These are phyloP conservation scores for Umbellularia californica DNA, from an alignment of 164 flowering plant species.

Conservation along the genomic window DNA sequence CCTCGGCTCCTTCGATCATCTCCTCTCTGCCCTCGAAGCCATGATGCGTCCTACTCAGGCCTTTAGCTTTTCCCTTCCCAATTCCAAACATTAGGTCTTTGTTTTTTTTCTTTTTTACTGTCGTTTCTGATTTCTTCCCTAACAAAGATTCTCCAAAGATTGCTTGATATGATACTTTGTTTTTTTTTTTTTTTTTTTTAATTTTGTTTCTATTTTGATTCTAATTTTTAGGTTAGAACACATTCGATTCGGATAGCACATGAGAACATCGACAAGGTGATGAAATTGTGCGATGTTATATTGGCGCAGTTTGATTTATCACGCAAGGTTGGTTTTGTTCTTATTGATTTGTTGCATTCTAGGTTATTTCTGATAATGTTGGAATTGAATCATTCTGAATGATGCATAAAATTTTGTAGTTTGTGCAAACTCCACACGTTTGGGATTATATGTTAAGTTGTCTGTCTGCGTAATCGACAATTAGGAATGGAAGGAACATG, in stretches of 20 bases:
- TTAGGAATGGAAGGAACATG: too few relatives aligned
- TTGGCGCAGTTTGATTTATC: constrained; percentile 72
- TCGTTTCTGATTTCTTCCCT: too few relatives aligned
- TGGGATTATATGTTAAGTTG: too few relatives aligned
- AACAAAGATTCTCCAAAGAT: background rate
- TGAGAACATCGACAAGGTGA: constrained; percentile 87
- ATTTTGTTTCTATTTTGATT: background rate
- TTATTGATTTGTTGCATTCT: background rate
- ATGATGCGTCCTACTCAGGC: constrained; percentile 98
- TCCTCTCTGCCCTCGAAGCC: constrained; percentile 91
- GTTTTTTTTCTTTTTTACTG: too few relatives aligned
- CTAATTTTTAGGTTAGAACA: constrained; percentile 64
- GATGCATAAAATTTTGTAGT: too few relatives aligned
- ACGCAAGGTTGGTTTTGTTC: constrained; percentile 51
- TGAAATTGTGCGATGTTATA: constrained; percentile 85
- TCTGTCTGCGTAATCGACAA: too few relatives aligned
- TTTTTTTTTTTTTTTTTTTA: background rate
- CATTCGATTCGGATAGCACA: constrained; percentile 90
- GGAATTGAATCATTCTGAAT: background rate
- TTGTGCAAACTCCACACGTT: too few relatives aligned
- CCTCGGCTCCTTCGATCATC: constrained; percentile 91
- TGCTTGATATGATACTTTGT: background rate
- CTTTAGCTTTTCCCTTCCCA: background rate
- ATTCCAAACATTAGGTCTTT: background rate
- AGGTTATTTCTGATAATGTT: background rate